Base-by-base conservation (phyloP, 345 rosid genomes). In the Bruguiera parviflora region DNA sequence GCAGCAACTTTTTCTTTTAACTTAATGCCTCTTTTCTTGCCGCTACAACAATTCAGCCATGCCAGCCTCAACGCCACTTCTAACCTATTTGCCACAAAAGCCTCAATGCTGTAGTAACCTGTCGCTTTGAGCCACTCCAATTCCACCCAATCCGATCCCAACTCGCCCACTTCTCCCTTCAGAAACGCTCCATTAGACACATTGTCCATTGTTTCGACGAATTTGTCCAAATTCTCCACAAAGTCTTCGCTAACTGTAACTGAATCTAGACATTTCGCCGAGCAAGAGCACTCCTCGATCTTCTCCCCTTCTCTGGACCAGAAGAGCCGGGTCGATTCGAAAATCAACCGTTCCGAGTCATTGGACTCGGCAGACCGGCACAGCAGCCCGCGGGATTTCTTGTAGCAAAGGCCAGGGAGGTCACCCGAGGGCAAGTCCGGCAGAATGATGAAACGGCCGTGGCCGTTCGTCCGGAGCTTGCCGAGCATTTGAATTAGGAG, bases 21-120 rank as follows among this genome's bases (percentile, higher is more conserved):
- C 76, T 86, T 91, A 76, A 86, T 82, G 63, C 97, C 92, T 83
- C 88, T 79, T 77, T 81, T 89, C 84, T 84, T 94, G 32, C 84
- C 90, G 72, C 64, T 78, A 72, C 67, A 74, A 73, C 82, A 80
- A 72, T 84, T 91, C 80, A 91, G 37, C 98, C 98, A 94, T 28
- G 96, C 92, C 71, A 94, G 64, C 81, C 98, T 91, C 88, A 94
- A 63, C 22, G 89, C 84, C 63, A 91, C 89, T 81, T 94, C 98
- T 65, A 94, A 78, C 82, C 91, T 81, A 74, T 89, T 94, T 5
- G 84, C 98, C 35, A 91, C 73, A 78, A 89, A 94, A 53, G 89
- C 95, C 81, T 84, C 96, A 46, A 91, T 56, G 64, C 84, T 85
- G 56, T 94, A 94, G 75, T 91, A 91, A 21, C 98, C 98, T 78